phyloP scores from a whole-genome alignment of 2,329 filamentous ascomycete genomes.

The Verticillium nonalfalfae region DNA sequence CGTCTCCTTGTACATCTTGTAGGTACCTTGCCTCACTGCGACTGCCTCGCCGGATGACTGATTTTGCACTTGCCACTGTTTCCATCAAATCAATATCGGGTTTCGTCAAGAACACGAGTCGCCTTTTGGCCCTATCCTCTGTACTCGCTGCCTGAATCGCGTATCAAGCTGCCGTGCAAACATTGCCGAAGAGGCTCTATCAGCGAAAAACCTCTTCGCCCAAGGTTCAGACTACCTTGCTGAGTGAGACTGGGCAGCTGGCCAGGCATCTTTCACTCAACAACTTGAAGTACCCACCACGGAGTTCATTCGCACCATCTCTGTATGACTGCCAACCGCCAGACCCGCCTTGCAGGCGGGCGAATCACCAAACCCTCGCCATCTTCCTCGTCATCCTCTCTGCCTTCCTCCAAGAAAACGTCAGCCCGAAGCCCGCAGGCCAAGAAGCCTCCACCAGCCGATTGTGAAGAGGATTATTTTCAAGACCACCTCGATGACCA shows the following conservation, averaged over 20 bases:
- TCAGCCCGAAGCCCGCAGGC: neutral
- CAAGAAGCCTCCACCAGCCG: conserved; percentile 7
- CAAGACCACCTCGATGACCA: conserved; percentile 50
- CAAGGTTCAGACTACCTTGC: neutral
- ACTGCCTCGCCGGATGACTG: neutral
- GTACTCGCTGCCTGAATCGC: neutral
- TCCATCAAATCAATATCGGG: neutral
- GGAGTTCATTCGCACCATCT: neutral
- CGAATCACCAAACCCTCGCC: neutral
- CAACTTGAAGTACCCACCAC: neutral
- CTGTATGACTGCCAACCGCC: neutral
- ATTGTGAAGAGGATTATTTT: conserved; percentile 22
- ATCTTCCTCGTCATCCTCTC: neutral
- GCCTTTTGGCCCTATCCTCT: neutral
- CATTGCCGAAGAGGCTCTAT: neutral
- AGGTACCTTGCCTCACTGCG: neutral
- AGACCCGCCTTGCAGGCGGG: neutral
- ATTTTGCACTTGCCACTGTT: neutral
- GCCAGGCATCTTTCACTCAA: neutral
- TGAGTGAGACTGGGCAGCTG: neutral
- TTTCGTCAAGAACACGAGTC: neutral
- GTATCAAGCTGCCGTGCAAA: neutral
- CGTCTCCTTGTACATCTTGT: too few species aligned
- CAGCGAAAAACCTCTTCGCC: neutral
- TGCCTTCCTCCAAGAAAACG: neutral